Evolutionary conservation across 2,329 filamentous ascomycete species (phyloP), one percentile per base, ranked within the genome.

Genomic region (Geosmithia flava): DNA sequence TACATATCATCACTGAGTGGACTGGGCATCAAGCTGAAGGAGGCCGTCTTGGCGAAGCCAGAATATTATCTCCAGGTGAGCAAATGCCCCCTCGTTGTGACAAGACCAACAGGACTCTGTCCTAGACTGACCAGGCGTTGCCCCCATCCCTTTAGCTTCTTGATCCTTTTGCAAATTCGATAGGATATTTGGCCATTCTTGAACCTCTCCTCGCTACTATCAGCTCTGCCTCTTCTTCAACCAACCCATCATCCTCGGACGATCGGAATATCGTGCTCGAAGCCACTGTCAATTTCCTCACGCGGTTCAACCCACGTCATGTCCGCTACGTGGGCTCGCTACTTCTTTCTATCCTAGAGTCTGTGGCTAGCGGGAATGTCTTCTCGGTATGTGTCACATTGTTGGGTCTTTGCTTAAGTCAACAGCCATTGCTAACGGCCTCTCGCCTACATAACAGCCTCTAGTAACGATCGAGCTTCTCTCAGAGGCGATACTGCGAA

Each of bases 401-500:
- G 53, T 45, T 47, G 57, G 44, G 56, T 42, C 20, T 20, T 29
- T 27, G 23, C 29, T 45, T 3, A 7, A 23, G 16, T 29, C 3
- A 16, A 45, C 30, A 33, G 8, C 27, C 23, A 29, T 29, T 20
- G 41, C 41, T 42, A 23, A 42, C 41, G 6, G 33, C 6, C 10
- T 23, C 20, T 27, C 23, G 23, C 23, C 10, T 42, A 16, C 10
- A 27, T 29, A 41, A 16, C 40, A 78, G 76, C 63, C 74, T 16
- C 60, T 62, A 1, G 60, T 75, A 46, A 67, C 73, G 0, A 65
- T 74, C 13, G 64, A 72, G 27, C 56, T 68, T 8, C 59, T 76
- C 7, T 61, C 71, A 7, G 61, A 60, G 2, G 81, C 80, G 3
- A 72, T 90, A 53, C 64, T 81, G 13, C 75, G 75, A 48, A 67